A percentile compares a stretch with the other conserved stretches of the same genome.
Conservation (phyloP, 768 basidiomycete genomes). For the Gloeostereum incarnatum region DNA sequence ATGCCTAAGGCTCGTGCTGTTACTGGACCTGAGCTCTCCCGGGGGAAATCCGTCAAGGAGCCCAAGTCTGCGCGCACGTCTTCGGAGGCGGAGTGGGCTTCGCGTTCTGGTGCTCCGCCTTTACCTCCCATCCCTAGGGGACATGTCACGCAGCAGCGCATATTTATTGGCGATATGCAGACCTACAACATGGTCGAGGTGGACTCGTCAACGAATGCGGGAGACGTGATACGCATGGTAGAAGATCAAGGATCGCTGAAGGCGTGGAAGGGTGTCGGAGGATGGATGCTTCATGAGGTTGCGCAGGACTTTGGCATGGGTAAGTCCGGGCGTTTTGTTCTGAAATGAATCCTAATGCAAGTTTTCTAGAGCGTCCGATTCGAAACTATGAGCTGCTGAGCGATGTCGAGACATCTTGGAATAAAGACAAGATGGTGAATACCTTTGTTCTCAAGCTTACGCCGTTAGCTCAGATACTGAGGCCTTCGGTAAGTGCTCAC, state of each 20-base stretch:
- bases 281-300: slow-evolving; percentile 88
- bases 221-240: slow-evolving; percentile 62
- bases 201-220: slow-evolving; percentile 53
- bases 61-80: too few species aligned
- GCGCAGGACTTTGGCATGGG: slow-evolving; percentile 92
- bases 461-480: slow-evolving; percentile 48
- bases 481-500: slow-evolving; percentile 41
- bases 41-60: too few species aligned
- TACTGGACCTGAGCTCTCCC: too few species aligned
- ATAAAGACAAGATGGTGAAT: slow-evolving; percentile 73
- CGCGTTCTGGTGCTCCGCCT: slow-evolving; percentile 15
- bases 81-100: too few species aligned
- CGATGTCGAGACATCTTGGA: slow-evolving; percentile 82
- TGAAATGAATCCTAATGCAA: slow-evolving; percentile 9
- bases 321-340: slow-evolving; percentile 22
- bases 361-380: slow-evolving; percentile 71
- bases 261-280: slow-evolving; percentile 46
- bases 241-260: slow-evolving; percentile 59
- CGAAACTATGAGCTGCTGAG: slow-evolving; percentile 78
- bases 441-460: slow-evolving; percentile 74
- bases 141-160: slow-evolving; percentile 43
- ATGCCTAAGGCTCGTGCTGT: too few species aligned
- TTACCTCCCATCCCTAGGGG: slow-evolving; percentile 25
- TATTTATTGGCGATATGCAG: slow-evolving; percentile 75
- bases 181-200: slow-evolving; percentile 71